Base-by-base conservation (phyloP, 805 yeast species). In the Isabelozyma gotoi region DNA sequence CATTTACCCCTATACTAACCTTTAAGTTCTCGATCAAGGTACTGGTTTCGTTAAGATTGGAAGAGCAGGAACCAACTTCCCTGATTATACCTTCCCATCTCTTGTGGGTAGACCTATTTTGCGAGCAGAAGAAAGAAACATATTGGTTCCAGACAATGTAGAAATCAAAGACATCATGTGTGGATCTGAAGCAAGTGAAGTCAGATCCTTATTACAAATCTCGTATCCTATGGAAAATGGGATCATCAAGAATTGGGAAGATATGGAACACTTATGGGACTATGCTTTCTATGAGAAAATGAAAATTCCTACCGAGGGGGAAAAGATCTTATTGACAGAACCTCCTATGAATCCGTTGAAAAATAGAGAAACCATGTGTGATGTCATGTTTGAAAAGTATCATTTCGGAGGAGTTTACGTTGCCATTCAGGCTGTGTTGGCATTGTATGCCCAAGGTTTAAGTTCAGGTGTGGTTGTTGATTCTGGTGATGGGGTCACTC, bases 221-320 rank as follows among this genome's bases (percentile, higher is more conserved):
- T 83, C 91, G n/a, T 94, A 94, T 60, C 99, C 99, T 10, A 91
- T 94, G 98, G 99, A 94, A 68, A 94, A 94, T 63, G 99, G 99
- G 59, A 88, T 94, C 57, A 92, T 94, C 63, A 85, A 84, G 61
- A 89, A 91, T 66, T 94, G 99, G 99, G 96, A 91, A 56, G 99
- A 94, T 64, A 94, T 94, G 98, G 96, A 89, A 58, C 91, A 91
- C 57, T 75, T 94, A 47, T 94, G 99, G 99, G 96, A 94, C 68
- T 94, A 92, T 65, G 92, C 98, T 16, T 92, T 94, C 65, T 87
- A 85, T 70, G 96, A 92, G 56, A 81, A 87, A 59, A 84, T 94
- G 88, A 78, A 88, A 61, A 73, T 87, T 43, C 85, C 87, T 61
- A 76, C 88, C 5, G 62, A 63, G 29, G 95, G 91, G 39, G 78